A percentile compares a stretch with the other conserved stretches of the same genome.
phyloP scores from a whole-genome alignment of 2,329 filamentous ascomycete genomes.

The Oidium heveae region DNA sequence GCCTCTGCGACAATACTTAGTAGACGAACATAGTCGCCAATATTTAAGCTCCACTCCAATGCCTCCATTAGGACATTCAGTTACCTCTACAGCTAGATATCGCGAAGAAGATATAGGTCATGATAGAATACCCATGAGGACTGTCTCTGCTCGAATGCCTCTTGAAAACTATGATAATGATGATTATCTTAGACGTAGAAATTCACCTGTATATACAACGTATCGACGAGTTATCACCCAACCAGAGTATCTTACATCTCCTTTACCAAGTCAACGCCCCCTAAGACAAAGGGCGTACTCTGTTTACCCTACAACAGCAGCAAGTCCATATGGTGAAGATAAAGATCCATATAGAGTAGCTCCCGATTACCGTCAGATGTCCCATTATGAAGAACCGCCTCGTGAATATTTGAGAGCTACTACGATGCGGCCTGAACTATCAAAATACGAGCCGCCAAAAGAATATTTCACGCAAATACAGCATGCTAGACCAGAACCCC shows the following conservation, averaged over 20 bases:
- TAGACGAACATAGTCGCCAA: constrained; percentile 64
- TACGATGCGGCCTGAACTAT: constrained; percentile 29
- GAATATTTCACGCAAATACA: constrained; percentile 20
- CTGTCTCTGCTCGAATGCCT: constrained; percentile 8
- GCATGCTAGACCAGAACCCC: constrained; percentile 18
- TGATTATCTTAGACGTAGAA: constrained; percentile 19
- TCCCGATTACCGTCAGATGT: constrained; percentile 9
- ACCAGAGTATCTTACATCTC: constrained; percentile 27
- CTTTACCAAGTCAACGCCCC: constrained; percentile 20
- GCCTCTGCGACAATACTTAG: constrained; percentile 35
- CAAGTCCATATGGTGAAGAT: constrained; percentile 8
- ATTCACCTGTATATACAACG: constrained; percentile 24
- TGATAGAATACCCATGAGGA: constrained; percentile 24
- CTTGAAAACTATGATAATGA: constrained; percentile 11
- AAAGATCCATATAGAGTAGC: constrained; percentile 22
- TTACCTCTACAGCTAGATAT: constrained; percentile 22
- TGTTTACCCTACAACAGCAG: constrained; percentile 17
- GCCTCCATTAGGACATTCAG: constrained; percentile 24
- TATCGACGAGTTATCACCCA: constrained; percentile 34
- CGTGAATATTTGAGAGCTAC: constrained; percentile 22
- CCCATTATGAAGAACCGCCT: constrained; percentile 19
- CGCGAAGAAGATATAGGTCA: constrained; percentile 34
- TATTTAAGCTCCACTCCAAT: constrained; percentile 35
- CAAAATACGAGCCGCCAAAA: constrained; percentile 18
- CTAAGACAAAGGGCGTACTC: constrained; percentile 34